phyloP scores from a whole-genome alignment of 148 eudicot genomes.

The Arctostaphylos glauca region DNA sequence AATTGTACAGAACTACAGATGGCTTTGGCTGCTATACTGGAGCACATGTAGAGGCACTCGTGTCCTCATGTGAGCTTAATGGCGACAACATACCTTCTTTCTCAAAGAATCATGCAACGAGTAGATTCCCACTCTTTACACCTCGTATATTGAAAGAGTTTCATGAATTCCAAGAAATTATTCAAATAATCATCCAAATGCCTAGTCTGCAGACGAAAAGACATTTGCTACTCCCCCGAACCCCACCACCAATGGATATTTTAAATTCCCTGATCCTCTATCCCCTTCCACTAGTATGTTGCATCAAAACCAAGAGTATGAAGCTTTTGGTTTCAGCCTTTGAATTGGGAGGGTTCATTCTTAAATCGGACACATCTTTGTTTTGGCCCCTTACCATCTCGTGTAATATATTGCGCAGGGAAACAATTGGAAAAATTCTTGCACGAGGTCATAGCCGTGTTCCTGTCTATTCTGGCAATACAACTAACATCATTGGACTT shows the following conservation, averaged over 20 bases:
- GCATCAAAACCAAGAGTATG: constrained; percentile 5
- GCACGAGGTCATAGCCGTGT: constrained; percentile 94
- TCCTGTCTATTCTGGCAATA: constrained; percentile 77
- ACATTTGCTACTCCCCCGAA: background rate
- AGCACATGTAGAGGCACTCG: background rate
- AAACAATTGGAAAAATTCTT: constrained; percentile 88
- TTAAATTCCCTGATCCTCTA: background rate
- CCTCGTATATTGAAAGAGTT: background rate
- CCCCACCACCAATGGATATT: background rate
- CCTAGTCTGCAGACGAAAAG: background rate
- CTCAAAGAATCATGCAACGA: background rate
- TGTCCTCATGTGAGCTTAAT: background rate
- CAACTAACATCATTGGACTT: constrained; percentile 82
- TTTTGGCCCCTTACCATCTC: background rate
- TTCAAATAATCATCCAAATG: background rate
- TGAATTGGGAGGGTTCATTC: background rate
- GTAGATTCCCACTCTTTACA: background rate
- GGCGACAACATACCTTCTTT: background rate
- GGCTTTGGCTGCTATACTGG: background rate
- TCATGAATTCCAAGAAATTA: background rate
- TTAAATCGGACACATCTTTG: background rate
- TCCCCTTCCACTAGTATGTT: background rate
- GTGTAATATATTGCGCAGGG: constrained; percentile 44
- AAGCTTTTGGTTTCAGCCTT: background rate
- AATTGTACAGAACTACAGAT: background rate